A percentile compares a stretch with the other conserved stretches of the same genome.
Conservation (phyloP, 2,329 filamentous ascomycete genomes). For the Aspergillus spinulosporus region DNA sequence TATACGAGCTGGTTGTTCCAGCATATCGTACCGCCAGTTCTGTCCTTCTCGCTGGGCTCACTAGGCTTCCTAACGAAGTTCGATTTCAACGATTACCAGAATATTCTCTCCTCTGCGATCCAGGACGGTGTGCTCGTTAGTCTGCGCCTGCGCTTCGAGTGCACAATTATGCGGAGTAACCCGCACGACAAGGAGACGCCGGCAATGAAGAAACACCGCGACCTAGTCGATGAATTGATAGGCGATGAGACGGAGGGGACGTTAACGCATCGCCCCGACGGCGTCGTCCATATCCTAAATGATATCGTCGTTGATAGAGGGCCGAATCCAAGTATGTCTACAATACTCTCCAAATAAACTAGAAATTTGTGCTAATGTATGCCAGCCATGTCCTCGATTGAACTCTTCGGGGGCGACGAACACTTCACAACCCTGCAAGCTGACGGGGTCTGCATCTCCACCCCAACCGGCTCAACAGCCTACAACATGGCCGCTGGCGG, state of each 20-base stretch:
- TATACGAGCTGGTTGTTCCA: constrained; percentile 98
- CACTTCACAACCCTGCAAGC: constrained; percentile 93
- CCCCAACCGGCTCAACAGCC: constrained; percentile 89
- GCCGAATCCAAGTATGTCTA: constrained; percentile 79
- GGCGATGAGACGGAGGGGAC: constrained; percentile 82
- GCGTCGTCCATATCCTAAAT: constrained; percentile 87
- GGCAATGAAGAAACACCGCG: constrained; percentile 49
- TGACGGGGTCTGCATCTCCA: constrained; percentile 90
- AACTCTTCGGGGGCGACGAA: constrained; percentile 92
- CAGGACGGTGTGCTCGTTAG: constrained; percentile 84
- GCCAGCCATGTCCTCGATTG: constrained; percentile 82
- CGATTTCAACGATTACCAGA: constrained; percentile 74
- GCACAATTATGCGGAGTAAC: constrained; percentile 77
- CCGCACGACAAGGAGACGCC: constrained; percentile 31
- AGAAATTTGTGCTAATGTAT: not conserved
- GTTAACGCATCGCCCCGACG: constrained; percentile 80
- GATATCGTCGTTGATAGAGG: constrained; percentile 96
- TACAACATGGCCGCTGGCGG: constrained; percentile 97
- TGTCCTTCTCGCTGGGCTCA: constrained; percentile 88
- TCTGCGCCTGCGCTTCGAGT: constrained; percentile 84
- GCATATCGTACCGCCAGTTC: constrained; percentile 85
- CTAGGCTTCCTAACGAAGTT: constrained; percentile 96
- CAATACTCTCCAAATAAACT: no score
- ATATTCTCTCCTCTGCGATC: constrained; percentile 71
- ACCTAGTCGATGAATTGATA: constrained; percentile 86